Percentiles rank a stretch among this genome's conserved stretches.
phyloP scores from a whole-genome alignment of 495 filamentous ascomycete genomes.

The Penicillium odoratum region DNA sequence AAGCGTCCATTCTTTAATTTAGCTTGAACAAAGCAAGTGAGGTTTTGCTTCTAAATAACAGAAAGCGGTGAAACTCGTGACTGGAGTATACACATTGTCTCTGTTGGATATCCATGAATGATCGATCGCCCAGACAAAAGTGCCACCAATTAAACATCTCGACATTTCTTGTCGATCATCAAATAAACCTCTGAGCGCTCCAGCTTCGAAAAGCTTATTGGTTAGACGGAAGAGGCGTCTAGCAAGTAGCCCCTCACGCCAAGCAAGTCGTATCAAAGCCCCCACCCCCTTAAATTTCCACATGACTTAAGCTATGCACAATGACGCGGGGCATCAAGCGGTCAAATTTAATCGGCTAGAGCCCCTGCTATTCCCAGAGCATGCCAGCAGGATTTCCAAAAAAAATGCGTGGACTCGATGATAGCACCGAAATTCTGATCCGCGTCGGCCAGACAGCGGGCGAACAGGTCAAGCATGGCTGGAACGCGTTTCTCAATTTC shows the following conservation, averaged over 20 bases:
- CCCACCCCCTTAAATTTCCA: constrained; percentile 9
- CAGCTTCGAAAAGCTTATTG: neutral
- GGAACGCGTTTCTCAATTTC: constrained; percentile 67
- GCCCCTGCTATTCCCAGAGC: neutral
- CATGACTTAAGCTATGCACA: constrained; percentile 18
- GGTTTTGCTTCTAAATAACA: too few species aligned
- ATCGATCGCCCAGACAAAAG: neutral
- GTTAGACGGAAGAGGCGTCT: neutral
- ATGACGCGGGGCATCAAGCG: constrained; percentile 13
- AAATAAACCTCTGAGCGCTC: neutral
- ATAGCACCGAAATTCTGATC: constrained; percentile 24
- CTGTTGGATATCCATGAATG: too few species aligned
- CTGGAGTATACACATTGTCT: too few species aligned
- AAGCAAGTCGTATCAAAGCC: constrained; percentile 10
- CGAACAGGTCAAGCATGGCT: constrained; percentile 43
- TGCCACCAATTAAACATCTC: neutral
- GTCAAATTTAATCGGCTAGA: neutral
- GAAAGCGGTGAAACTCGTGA: too few species aligned
- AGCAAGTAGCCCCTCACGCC: constrained; percentile 14
- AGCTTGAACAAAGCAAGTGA: too few species aligned
- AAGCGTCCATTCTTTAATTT: too few species aligned
- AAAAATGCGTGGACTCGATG: constrained; percentile 37
- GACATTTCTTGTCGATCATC: neutral
- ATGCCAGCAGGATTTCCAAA: neutral
- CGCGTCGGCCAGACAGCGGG: constrained; percentile 34